phyloP scores from a whole-genome alignment of 1,139 yeast genomes.

The Hemisphaericaspora subhashii region DNA sequence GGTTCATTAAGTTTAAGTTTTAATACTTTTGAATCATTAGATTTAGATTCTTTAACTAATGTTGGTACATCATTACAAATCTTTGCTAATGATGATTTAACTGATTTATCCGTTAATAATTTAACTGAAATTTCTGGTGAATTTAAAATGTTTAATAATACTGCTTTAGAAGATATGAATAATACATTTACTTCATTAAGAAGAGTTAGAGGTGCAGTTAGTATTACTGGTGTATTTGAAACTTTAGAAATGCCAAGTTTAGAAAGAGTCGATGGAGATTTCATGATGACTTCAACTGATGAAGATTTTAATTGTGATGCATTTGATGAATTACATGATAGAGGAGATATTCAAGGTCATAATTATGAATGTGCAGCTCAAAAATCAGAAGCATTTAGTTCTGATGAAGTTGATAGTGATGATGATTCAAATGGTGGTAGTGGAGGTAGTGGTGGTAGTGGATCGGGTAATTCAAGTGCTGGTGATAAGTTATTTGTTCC shows the following conservation, averaged over 20 bases:
- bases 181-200: slow-evolving; percentile 30
- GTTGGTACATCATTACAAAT: slow-evolving; percentile 46
- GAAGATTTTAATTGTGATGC: slow-evolving; percentile 40
- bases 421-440: not conserved
- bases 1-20: slow-evolving; percentile 44
- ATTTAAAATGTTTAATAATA: slow-evolving; percentile 44
- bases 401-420: slow-evolving; percentile 4
- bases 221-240: slow-evolving; percentile 38
- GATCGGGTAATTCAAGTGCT: slow-evolving; percentile 6
- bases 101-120: slow-evolving; percentile 27
- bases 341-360: slow-evolving; percentile 44
- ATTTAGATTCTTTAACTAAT: slow-evolving; percentile 29
- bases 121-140: slow-evolving; percentile 45
- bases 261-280: slow-evolving; percentile 46
- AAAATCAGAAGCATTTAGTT: slow-evolving; percentile 16
- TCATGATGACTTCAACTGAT: slow-evolving; percentile 35
- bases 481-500: slow-evolving; percentile 7
- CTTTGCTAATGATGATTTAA: slow-evolving; percentile 45
- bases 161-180: slow-evolving; percentile 36
- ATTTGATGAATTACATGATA: slow-evolving; percentile 33
- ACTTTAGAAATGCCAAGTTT: slow-evolving; percentile 42
- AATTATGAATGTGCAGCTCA: slow-evolving; percentile 39
- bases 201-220: slow-evolving; percentile 44
- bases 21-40: slow-evolving; percentile 37
- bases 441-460: not conserved